These are phyloP conservation scores for Teratosphaeria destructans DNA, from an alignment of 2,329 filamentous ascomycete genomes.

Conservation along the genomic window DNA sequence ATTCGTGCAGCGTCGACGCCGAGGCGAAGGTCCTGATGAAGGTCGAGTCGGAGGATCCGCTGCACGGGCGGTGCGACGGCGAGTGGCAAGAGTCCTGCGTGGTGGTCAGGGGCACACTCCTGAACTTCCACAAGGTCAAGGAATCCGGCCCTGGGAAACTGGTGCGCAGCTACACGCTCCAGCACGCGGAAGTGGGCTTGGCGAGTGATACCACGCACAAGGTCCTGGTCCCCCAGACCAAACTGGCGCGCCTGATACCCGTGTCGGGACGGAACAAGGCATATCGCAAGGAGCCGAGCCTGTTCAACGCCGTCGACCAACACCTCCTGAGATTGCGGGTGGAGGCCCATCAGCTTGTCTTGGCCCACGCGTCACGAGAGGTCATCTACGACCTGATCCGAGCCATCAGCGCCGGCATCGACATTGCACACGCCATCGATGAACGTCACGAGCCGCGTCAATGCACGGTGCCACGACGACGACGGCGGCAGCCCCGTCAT, in stretches of 20 bases:
- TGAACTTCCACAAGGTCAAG: slow-evolving; percentile 56
- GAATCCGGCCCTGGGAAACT: slow-evolving; percentile 45
- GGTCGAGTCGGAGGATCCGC: slow-evolving; percentile 24
- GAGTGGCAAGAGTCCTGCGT: slow-evolving; percentile 43
- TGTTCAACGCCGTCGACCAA: slow-evolving; percentile 36
- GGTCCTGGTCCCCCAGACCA: slow-evolving; percentile 32
- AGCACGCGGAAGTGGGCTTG: slow-evolving; percentile 65
- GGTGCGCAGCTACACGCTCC: slow-evolving; percentile 58
- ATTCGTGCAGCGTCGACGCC: slow-evolving; percentile 23
- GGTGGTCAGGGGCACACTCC: slow-evolving; percentile 56
- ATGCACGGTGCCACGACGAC: slow-evolving; percentile 37
- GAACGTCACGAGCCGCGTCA: slow-evolving; percentile 45
- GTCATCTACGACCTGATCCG: slow-evolving; percentile 61
- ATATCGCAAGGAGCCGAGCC: slow-evolving; percentile 36
- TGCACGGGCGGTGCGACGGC: slow-evolving; percentile 17
- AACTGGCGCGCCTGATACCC: slow-evolving; percentile 37
- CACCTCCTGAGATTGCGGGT: slow-evolving; percentile 62
- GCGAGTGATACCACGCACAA: slow-evolving; percentile 61
- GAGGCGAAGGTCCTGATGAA: slow-evolving; percentile 23
- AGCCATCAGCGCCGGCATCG: slow-evolving; percentile 59
- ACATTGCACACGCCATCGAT: slow-evolving; percentile 59
- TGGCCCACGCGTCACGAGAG: slow-evolving; percentile 55
- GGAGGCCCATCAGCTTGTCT: slow-evolving; percentile 63
- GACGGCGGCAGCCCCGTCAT: slow-evolving; percentile 24
- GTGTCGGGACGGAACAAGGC: slow-evolving; percentile 27